phyloP scores from a whole-genome alignment of 352 stramenopile species.

The Thraustotheca clavata region DNA sequence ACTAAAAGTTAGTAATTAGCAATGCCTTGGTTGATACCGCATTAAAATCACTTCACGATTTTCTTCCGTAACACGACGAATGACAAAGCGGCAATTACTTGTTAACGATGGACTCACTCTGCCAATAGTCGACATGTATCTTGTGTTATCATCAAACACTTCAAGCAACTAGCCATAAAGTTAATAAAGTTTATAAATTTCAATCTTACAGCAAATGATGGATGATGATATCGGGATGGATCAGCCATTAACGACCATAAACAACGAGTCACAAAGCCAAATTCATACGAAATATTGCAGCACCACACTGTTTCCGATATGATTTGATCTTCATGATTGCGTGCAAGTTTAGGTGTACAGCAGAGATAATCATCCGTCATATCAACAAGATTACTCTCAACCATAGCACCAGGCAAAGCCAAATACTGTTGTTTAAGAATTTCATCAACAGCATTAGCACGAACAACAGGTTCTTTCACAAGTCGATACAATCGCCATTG shows the following conservation, averaged over 20 bases:
- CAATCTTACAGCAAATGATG: not conserved
- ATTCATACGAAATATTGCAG: not conserved
- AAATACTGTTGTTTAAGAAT: slow-evolving; percentile 4
- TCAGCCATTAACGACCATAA: not conserved
- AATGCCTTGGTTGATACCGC: not conserved
- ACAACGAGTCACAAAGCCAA: not conserved
- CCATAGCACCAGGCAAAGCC: not conserved
- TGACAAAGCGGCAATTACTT: not conserved
- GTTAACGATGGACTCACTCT: not conserved
- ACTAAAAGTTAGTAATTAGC: not conserved
- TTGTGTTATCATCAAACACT: not conserved
- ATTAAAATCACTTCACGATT: slow-evolving; percentile 8
- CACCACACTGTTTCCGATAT: not conserved
- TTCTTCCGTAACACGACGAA: not conserved
- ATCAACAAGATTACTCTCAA: not conserved
- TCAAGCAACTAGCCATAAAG: slow-evolving; percentile 1
- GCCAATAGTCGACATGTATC: not conserved
- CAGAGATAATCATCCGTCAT: not conserved
- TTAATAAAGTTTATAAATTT: not conserved
- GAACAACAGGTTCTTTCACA: not conserved
- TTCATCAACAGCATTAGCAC: not conserved
- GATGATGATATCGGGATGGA: not conserved
- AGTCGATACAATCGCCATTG: not conserved
- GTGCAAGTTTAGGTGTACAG: not conserved
- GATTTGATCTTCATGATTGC: slow-evolving; percentile 1